phyloP scores from a whole-genome alignment of 2,329 filamentous ascomycete genomes.

The Neodidymelliopsis sp. region DNA sequence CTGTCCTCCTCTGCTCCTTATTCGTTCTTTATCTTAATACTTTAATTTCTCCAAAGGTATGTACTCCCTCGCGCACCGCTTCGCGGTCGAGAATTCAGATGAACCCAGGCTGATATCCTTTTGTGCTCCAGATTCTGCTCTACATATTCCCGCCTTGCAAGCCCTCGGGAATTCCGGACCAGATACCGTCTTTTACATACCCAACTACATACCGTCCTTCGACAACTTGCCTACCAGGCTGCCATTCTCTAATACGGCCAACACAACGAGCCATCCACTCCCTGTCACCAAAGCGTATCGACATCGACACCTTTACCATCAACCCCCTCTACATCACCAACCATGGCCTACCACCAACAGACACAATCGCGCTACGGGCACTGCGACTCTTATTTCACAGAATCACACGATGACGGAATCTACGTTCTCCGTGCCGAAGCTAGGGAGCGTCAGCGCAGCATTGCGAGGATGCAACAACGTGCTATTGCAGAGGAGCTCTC shows the following conservation, averaged over 20 bases:
- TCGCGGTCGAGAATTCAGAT: conserved; percentile 17
- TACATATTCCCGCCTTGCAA: conserved; percentile 46
- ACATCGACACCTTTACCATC: conserved; percentile 46
- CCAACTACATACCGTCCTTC: conserved; percentile 68
- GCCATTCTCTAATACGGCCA: conserved; percentile 59
- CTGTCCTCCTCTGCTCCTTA: conserved; percentile 42
- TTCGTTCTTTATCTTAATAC: conserved; percentile 54
- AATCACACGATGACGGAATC: conserved; percentile 63
- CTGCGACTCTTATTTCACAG: conserved; percentile 74
- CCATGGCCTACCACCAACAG: conserved; percentile 64
- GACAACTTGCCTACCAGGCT: conserved; percentile 55
- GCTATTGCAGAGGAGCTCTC: conserved; percentile 90
- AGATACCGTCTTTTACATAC: conserved; percentile 54
- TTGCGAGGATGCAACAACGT: conserved; percentile 84
- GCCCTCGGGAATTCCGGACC: conserved; percentile 42
- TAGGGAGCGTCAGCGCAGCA: conserved; percentile 77
- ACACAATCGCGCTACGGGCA: conserved; percentile 64
- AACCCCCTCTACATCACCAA: conserved; percentile 54
- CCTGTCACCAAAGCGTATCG: conserved; percentile 39
- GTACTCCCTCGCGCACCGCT: conserved; percentile 34
- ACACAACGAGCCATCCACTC: conserved; percentile 51
- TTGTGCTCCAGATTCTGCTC: conserved; percentile 46
- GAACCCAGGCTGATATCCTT: conserved; percentile 24
- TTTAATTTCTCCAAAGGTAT: conserved; percentile 59
- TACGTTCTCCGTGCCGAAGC: conserved; percentile 68